phyloP scores from a whole-genome alignment of 2,329 filamentous ascomycete species.

The Nectriaceae sp. region DNA sequence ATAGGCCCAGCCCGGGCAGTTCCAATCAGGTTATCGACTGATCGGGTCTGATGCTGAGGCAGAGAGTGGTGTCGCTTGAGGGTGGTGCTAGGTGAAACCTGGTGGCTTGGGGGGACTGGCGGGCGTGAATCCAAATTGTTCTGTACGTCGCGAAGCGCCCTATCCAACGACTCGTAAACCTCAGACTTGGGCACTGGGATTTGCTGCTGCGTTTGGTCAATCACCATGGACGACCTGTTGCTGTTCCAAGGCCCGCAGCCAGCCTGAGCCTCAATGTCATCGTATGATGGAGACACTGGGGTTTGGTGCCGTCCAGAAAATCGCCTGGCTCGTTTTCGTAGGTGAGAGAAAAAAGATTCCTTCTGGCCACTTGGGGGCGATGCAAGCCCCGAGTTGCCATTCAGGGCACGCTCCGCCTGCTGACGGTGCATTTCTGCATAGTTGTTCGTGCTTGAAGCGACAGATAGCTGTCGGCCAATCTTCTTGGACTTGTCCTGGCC shows the following conservation, averaged over 20 bases:
- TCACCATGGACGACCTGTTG: constrained; percentile 80
- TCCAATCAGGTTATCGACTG: constrained; percentile 63
- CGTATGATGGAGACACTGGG: constrained; percentile 74
- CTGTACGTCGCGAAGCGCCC: constrained; percentile 56
- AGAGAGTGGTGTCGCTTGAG: constrained; percentile 68
- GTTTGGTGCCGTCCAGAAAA: constrained; percentile 90
- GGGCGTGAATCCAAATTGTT: constrained; percentile 48
- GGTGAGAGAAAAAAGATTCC: constrained; percentile 97
- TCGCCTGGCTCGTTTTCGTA: constrained; percentile 88
- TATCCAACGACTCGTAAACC: constrained; percentile 62
- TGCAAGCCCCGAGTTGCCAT: constrained; percentile 73
- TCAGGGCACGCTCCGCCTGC: constrained; percentile 88
- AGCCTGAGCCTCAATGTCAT: constrained; percentile 90
- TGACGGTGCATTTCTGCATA: constrained; percentile 88
- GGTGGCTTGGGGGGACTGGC: constrained; percentile 56
- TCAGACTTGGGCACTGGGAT: constrained; percentile 55
- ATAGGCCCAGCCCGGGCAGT: constrained; percentile 62
- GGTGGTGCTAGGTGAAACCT: constrained; percentile 48
- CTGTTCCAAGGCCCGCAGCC: constrained; percentile 88
- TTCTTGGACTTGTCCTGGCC: constrained; percentile 79
- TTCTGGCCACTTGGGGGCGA: constrained; percentile 81
- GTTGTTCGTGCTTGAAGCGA: constrained; percentile 89
- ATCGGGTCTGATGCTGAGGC: constrained; percentile 63
- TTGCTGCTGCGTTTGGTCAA: constrained; percentile 60
- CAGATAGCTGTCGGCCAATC: constrained; percentile 89